These are phyloP conservation scores for Coemansia sp. DNA, from an alignment of 192 early-diverging fungal species.

Conservation along the genomic window DNA sequence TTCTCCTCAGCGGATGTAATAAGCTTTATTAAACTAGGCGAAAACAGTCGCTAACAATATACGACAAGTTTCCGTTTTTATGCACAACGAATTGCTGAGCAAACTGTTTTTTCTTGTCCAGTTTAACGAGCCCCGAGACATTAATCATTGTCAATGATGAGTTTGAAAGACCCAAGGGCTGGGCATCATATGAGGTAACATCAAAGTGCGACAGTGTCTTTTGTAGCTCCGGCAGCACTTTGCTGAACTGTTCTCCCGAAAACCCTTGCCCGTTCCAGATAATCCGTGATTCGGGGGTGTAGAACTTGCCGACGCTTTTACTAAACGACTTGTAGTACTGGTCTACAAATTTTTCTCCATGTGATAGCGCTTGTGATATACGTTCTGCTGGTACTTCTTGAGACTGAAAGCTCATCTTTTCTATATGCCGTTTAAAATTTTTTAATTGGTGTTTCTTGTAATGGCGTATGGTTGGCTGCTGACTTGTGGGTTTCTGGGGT, in stretches of 20 bases:
- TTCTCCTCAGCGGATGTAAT: conserved; percentile 2
- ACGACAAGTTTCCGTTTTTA: conserved; percentile 13
- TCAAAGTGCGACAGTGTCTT: conserved; percentile 6
- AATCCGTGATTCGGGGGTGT: conserved; percentile 22
- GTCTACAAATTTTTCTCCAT: conserved; percentile 29
- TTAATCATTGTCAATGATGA: conserved; percentile 3
- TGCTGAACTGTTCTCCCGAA: conserved; percentile 25
- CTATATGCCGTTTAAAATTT: background rate
- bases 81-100: conserved; percentile 32
- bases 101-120: conserved; percentile 27
- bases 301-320: conserved; percentile 21
- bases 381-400: conserved; percentile 2
- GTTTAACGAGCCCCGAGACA: conserved; percentile 17
- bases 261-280: conserved; percentile 42
- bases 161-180: conserved; percentile 11
- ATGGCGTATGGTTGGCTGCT: background rate
- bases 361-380: conserved; percentile 2
- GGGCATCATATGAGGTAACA: conserved; percentile 23
- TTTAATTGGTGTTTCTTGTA: background rate
- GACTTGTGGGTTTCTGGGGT: background rate
- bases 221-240: conserved; percentile 20
- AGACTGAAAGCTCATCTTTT: background rate
- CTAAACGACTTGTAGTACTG: conserved; percentile 28
- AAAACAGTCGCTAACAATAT: conserved; percentile 44
- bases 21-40: conserved; percentile 24